These are phyloP conservation scores for Paraconiothyrium sp. DNA, from an alignment of 2,329 filamentous ascomycete species.

Conservation along the genomic window DNA sequence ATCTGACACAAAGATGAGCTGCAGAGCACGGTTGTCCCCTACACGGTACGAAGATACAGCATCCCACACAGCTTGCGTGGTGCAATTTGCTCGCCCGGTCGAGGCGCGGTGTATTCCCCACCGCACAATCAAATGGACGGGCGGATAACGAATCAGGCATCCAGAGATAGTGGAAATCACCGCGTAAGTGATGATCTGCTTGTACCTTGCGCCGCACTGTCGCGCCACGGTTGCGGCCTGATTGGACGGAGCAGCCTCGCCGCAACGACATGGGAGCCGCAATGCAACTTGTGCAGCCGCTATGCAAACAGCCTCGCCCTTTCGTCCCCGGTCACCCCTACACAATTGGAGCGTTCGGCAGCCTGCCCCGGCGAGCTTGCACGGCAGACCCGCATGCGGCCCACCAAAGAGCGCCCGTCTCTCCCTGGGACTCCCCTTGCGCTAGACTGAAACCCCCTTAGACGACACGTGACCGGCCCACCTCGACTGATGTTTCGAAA, in stretches of 20 bases:
- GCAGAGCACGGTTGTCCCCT: constrained; percentile 6
- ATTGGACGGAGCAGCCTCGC: constrained; percentile 16
- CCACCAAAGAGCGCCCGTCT: constrained; percentile 12
- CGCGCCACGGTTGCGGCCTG: not conserved
- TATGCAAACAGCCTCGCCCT: constrained; percentile 14
- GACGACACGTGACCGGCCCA: not conserved
- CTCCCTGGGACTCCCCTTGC: constrained; percentile 2
- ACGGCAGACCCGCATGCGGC: constrained; percentile 6
- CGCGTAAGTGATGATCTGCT: constrained; percentile 13
- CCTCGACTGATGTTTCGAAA: constrained; percentile 3
- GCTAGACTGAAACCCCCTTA: not conserved
- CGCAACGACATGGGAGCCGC: not conserved
- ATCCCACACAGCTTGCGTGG: constrained; percentile 9
- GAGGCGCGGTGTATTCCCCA: not conserved
- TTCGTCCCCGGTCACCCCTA: not conserved
- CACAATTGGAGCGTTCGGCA: not conserved
- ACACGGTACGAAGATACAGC: not conserved
- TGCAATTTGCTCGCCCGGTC: constrained; percentile 4
- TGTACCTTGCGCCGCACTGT: not conserved
- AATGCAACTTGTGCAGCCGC: constrained; percentile 12
- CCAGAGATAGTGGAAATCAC: constrained; percentile 16
- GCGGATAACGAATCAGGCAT: constrained; percentile 9
- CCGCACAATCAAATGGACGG: not conserved
- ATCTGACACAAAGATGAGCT: constrained; percentile 23
- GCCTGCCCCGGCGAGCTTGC: constrained; percentile 10